These are phyloP conservation scores for Talaromyces sp. DNA, from an alignment of 2,329 filamentous ascomycete species.

Conservation along the genomic window DNA sequence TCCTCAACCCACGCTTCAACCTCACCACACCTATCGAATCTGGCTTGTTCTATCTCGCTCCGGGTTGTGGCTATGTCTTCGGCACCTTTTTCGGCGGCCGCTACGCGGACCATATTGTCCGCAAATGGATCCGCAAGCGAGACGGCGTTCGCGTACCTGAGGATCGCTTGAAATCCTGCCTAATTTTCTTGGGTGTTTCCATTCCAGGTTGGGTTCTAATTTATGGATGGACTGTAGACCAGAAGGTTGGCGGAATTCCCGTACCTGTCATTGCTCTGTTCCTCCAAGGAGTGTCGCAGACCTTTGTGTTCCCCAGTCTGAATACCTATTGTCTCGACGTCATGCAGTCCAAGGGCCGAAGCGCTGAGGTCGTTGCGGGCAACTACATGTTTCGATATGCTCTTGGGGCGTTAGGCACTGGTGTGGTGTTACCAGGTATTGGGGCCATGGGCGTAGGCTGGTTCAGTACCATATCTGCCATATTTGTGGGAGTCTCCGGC, in stretches of 20 bases:
- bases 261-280: constrained; percentile 69
- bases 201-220: constrained; percentile 63
- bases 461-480: constrained; percentile 68
- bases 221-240: constrained; percentile 64
- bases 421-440: constrained; percentile 70
- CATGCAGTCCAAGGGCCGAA: constrained; percentile 59
- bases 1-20: constrained; percentile 70
- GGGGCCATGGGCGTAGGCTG: constrained; percentile 72
- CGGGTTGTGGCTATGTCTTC: constrained; percentile 64
- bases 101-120: constrained; percentile 65
- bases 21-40: constrained; percentile 63
- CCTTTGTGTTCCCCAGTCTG: constrained; percentile 70
- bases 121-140: constrained; percentile 59
- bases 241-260: constrained; percentile 52
- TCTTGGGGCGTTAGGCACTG: constrained; percentile 67
- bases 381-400: constrained; percentile 77
- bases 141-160: constrained; percentile 60
- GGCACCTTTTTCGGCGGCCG: constrained; percentile 70
- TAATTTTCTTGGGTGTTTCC: constrained; percentile 55
- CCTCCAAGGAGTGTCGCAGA: constrained; percentile 66
- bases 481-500: constrained; percentile 52
- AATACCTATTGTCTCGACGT: constrained; percentile 83
- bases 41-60: constrained; percentile 70
- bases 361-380: constrained; percentile 71
- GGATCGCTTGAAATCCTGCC: constrained; percentile 60